Percentiles rank a stretch among this genome's conserved stretches.
Conservation (phyloP, 2,329 filamentous ascomycete genomes). For the Atkinsonella hypoxylon region DNA sequence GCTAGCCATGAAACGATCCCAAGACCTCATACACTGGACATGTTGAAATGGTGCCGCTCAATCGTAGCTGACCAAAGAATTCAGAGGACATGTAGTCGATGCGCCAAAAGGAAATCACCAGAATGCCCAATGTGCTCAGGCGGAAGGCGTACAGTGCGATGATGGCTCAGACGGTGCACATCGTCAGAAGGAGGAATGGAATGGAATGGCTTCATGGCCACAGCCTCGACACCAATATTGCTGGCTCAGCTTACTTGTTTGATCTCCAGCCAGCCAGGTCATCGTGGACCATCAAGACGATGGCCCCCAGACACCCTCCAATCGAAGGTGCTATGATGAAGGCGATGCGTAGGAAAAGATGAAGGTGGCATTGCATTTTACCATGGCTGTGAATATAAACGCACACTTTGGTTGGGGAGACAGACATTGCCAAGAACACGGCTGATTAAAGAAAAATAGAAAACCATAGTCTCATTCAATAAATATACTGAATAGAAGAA, state of each 20-base stretch:
- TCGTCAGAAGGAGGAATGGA: constrained; percentile 23
- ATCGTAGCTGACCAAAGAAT: constrained; percentile 22
- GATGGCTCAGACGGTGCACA: constrained; percentile 23
- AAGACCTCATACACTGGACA: constrained; percentile 16
- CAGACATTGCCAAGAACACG: too few species aligned
- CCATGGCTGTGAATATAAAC: too few species aligned
- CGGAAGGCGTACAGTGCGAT: constrained; percentile 20
- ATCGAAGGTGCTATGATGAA: constrained; percentile 18
- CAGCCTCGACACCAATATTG: constrained; percentile 20
- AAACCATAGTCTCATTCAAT: too few species aligned
- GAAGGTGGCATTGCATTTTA: too few species aligned
- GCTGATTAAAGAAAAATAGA: too few species aligned
- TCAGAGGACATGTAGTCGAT: constrained; percentile 19
- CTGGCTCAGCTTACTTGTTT: constrained; percentile 19
- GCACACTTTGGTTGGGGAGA: too few species aligned
- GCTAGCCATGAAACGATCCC: constrained; percentile 12
- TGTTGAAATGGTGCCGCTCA: constrained; percentile 20
- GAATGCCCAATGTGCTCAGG: constrained; percentile 11
- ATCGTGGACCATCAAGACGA: constrained; percentile 19
- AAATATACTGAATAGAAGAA: too few species aligned
- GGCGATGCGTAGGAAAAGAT: constrained; percentile 13
- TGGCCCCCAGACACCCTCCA: constrained; percentile 12
- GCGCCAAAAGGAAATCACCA: constrained; percentile 14
- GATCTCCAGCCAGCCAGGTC: constrained; percentile 20
- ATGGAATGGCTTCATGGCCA: constrained; percentile 23